Conservation (phyloP, 768 basidiomycete species). For the Phanerochaete sordida region DNA sequence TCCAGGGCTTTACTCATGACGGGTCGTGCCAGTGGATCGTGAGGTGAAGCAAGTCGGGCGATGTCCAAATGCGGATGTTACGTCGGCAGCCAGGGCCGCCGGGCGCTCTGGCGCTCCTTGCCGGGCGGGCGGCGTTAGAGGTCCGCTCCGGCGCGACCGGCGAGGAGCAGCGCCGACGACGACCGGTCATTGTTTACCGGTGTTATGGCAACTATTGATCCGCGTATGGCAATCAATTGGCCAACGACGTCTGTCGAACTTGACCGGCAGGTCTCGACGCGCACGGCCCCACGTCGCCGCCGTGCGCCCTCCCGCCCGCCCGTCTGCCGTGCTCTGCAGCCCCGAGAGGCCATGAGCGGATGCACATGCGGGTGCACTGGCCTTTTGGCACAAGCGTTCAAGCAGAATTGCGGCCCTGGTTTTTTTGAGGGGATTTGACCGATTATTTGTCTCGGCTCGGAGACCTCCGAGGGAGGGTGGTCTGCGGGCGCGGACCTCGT, state of each 20-base stretch:
- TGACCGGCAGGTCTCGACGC: too few species aligned
- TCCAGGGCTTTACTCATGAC: conserved; percentile 14
- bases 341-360: too few species aligned
- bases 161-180: background rate
- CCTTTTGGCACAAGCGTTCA: background rate
- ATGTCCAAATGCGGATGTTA: background rate
- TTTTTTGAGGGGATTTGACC: background rate
- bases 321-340: too few species aligned
- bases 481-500: background rate
- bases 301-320: too few species aligned
- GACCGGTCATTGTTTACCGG: background rate
- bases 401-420: background rate
- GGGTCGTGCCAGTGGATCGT: conserved; percentile 9
- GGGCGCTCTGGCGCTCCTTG: too few species aligned
- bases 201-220: conserved; percentile 1
- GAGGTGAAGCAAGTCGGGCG: background rate
- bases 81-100: background rate
- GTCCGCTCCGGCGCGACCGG: background rate
- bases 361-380: background rate
- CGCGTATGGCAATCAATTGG: background rate
- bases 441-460: background rate
- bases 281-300: too few species aligned
- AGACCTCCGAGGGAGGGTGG: background rate
- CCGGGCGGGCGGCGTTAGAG: background rate
- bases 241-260: too few species aligned